Conservation (phyloP, 2,329 filamentous ascomycete genomes). For the Trichoderma sp. region DNA sequence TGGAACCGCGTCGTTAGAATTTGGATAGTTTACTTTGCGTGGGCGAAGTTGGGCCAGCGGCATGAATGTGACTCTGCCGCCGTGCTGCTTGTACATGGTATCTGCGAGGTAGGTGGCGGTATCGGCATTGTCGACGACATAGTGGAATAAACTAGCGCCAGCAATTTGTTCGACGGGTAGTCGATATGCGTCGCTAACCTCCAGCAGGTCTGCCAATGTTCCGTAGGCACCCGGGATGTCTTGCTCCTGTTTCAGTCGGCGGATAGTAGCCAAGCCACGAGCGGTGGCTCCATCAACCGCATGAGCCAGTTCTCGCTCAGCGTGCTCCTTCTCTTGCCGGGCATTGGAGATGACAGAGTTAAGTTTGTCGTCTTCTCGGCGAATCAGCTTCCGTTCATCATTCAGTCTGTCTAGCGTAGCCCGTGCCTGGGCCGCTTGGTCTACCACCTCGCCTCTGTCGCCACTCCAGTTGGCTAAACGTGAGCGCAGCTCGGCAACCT, state of each 20-base stretch:
- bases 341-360: conserved; percentile 75
- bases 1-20: conserved; percentile 83
- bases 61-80: conserved; percentile 92
- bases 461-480: conserved; percentile 78
- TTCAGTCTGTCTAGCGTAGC: conserved; percentile 76
- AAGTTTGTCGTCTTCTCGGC: conserved; percentile 86
- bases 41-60: conserved; percentile 80
- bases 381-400: conserved; percentile 84
- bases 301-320: conserved; percentile 75
- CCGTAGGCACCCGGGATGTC: conserved; percentile 87
- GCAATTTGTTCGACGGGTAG: conserved; percentile 91
- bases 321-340: conserved; percentile 72
- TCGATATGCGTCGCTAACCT: conserved; percentile 81
- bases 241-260: conserved; percentile 75
- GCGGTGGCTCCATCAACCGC: conserved; percentile 90
- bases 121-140: conserved; percentile 88
- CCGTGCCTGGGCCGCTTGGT: conserved; percentile 74
- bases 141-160: conserved; percentile 90
- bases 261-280: conserved; percentile 82
- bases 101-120: conserved; percentile 83
- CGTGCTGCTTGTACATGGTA: conserved; percentile 73
- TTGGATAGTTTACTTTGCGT: conserved; percentile 73
- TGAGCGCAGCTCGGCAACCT: conserved; percentile 69
- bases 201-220: conserved; percentile 88
- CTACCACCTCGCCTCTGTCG: conserved; percentile 69